These are phyloP conservation scores for Phalaenopsis aphrodite DNA, from an alignment of 106 monocot species.

Conservation along the genomic window DNA sequence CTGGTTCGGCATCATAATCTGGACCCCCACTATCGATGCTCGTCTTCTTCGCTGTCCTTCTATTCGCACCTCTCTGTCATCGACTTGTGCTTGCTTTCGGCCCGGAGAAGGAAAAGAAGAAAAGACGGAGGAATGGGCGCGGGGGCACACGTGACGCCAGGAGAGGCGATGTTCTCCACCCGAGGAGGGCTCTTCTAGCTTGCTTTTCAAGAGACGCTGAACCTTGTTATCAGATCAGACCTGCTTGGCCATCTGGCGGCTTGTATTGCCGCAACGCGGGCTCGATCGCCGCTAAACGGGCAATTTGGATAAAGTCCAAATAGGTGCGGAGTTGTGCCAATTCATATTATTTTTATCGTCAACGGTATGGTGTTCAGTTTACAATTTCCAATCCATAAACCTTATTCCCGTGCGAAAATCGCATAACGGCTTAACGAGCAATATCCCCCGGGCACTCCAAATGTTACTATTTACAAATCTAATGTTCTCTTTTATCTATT, in stretches of 20 bases:
- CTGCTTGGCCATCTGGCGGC: not conserved
- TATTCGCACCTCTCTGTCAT: not conserved
- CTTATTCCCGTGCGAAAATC: no score
- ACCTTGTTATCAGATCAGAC: not conserved
- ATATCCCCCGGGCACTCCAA: no score
- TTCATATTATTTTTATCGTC: no score
- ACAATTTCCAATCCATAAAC: no score
- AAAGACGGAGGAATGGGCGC: not conserved
- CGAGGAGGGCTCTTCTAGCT: not conserved
- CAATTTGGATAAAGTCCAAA: no score
- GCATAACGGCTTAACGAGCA: no score
- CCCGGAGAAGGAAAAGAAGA: not conserved
- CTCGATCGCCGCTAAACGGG: no score
- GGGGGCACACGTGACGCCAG: not conserved
- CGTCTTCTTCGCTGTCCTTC: not conserved
- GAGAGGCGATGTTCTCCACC: not conserved
- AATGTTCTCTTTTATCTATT: no score
- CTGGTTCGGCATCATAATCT: conserved; percentile 18
- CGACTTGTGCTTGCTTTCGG: not conserved
- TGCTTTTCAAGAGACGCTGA: not conserved
- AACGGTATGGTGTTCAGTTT: no score
- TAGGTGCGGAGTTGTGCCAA: no score
- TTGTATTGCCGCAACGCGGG: not conserved
- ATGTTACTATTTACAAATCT: no score
- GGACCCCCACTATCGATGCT: not conserved